Evolutionary conservation across 371 early-diverging fungal species (phyloP).

Genomic region (Chytridium lagenaria): DNA sequence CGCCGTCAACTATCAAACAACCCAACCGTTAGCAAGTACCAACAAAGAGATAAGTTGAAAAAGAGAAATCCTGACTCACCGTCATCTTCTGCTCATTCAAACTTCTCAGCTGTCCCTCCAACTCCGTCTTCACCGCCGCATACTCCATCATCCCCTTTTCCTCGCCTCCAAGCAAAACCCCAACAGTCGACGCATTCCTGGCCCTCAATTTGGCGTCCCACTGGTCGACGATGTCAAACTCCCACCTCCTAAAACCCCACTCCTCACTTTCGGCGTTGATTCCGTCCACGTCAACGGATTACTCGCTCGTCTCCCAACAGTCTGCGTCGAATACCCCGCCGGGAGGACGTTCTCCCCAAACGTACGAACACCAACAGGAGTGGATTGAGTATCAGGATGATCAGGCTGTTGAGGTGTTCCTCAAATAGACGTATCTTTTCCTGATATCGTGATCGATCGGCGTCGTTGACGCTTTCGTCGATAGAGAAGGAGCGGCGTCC

Average conservation of each 20-base stretch:
- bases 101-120: constrained; percentile 22
- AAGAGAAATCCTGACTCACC: constrained; percentile 19
- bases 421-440: not conserved
- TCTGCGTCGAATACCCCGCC: not conserved
- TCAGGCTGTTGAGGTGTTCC: not conserved
- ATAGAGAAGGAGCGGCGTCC: not conserved
- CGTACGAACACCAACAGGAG: not conserved
- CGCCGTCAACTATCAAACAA: constrained; percentile 13
- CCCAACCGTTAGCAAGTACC: not conserved
- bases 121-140: constrained; percentile 20
- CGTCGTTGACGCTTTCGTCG: not conserved
- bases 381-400: not conserved
- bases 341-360: not conserved
- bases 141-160: constrained; percentile 20
- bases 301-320: not conserved
- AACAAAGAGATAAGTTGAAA: not conserved
- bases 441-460: not conserved
- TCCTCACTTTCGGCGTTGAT: not conserved
- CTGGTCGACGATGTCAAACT: not conserved
- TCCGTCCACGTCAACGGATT: constrained; percentile 7
- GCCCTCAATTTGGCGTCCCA: not conserved
- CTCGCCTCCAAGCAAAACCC: constrained; percentile 10
- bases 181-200: not conserved
- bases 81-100: constrained; percentile 27
- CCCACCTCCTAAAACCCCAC: too few relatives aligned